Evolutionary conservation across 1,284 basidiomycete genomes (phyloP).

Genomic region (Sanguinoderma infundibulare): DNA sequence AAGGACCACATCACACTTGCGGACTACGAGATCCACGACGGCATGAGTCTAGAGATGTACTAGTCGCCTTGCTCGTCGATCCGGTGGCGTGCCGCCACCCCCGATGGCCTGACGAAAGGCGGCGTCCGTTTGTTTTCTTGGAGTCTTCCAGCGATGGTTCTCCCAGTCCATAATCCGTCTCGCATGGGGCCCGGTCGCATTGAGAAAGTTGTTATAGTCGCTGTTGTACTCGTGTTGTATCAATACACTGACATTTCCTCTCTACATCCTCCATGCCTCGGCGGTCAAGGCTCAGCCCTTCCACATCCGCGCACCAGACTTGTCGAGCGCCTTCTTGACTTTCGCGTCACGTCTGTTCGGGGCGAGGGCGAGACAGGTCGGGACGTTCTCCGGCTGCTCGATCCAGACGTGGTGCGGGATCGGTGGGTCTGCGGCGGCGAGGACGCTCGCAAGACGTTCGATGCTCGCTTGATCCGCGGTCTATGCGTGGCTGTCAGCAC

Average conservation of each 20-base stretch:
- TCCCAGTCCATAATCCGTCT: background rate
- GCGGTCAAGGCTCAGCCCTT: constrained; percentile 14
- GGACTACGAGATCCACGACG: constrained; percentile 96
- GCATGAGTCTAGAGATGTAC: constrained; percentile 95
- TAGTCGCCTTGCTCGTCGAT: constrained; percentile 36
- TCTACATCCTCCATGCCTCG: background rate
- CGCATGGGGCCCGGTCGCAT: background rate
- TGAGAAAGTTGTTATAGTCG: background rate
- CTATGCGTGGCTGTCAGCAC: constrained; percentile 25
- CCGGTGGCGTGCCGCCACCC: too few species aligned
- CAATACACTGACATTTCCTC: background rate
- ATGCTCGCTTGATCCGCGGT: constrained; percentile 40
- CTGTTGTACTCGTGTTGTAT: constrained; percentile 5
- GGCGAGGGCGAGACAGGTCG: constrained; percentile 57
- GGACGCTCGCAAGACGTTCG: constrained; percentile 38
- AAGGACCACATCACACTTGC: constrained; percentile 94
- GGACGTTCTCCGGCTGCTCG: constrained; percentile 55
- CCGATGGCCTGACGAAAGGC: background rate
- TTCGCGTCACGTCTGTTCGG: constrained; percentile 49
- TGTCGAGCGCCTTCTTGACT: constrained; percentile 48
- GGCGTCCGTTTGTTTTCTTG: background rate
- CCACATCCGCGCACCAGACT: constrained; percentile 41
- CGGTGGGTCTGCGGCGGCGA: constrained; percentile 34
- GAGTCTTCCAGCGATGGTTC: background rate
- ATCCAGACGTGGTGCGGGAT: constrained; percentile 53